phyloP scores from a whole-genome alignment of 176 grass and related monocot genomes.

The Areca catechu region DNA sequence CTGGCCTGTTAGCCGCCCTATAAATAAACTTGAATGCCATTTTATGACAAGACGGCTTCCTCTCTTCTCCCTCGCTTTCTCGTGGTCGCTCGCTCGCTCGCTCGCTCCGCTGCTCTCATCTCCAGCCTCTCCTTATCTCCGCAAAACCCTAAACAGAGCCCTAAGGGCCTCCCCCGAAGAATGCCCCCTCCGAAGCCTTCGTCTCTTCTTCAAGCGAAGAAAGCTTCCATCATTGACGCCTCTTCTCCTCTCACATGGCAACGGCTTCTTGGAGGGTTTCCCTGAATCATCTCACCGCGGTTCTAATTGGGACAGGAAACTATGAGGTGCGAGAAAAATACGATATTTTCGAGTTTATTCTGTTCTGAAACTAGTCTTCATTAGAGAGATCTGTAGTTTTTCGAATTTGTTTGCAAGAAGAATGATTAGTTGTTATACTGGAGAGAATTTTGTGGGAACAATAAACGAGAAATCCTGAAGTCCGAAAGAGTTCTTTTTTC shows the following conservation, averaged over 20 bases:
- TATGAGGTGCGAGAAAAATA: constrained; percentile 18
- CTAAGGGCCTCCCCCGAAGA: not conserved
- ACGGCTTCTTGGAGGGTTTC: constrained; percentile 7
- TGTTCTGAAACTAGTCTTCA: too few relatives aligned
- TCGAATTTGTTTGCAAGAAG: too few relatives aligned
- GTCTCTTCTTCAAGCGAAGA: not conserved
- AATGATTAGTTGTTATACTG: too few relatives aligned
- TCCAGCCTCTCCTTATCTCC: not conserved
- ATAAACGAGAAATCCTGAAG: too few relatives aligned
- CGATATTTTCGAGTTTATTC: too few relatives aligned
- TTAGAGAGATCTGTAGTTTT: too few relatives aligned
- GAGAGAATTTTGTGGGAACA: too few relatives aligned
- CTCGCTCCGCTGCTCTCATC: not conserved
- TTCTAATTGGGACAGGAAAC: constrained; percentile 17
- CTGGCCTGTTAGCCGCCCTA: too few relatives aligned
- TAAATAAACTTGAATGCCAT: too few relatives aligned
- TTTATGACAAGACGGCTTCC: too few relatives aligned
- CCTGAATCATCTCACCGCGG: constrained; percentile 3
- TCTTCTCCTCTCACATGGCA: constrained; percentile 1
- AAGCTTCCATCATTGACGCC: not conserved
- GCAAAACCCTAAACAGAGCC: constrained; percentile 3
- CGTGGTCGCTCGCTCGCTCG: constrained; percentile 7
- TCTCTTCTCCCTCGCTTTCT: not conserved
- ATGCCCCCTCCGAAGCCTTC: not conserved
- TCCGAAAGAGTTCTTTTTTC: too few relatives aligned